Base-by-base conservation (phyloP, 1,284 basidiomycete genomes). In the Sparassis latifolia region DNA sequence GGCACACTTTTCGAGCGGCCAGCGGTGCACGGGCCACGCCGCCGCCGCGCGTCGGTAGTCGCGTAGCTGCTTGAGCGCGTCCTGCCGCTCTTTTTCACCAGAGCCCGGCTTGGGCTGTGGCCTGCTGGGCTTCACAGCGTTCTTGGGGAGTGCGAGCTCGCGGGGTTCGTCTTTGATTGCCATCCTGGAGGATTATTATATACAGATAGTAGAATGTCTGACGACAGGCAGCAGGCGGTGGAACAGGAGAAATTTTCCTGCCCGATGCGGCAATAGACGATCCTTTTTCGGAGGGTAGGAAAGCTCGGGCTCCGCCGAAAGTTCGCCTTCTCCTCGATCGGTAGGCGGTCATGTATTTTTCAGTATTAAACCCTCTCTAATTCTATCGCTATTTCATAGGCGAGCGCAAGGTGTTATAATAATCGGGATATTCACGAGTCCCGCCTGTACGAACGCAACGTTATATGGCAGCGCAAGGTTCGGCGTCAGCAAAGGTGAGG, bases 1-100 rank as follows among this genome's bases (percentile, higher is more conserved):
- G 32, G 59, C 31, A 3, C 63, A 64, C 46, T 65, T 64, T 38
- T 67, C 66, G 30, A 66, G 55, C 7, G 72, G 64, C 62, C 69
- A 67, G 53, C 73, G 60, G 46, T 67, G 62, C 27, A 70, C 50
- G 20, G 60, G 52, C 69, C 69, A 71, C 10, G 68, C 68, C 10
- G 58, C 68, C 12, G 58, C 61, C n/a, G 65, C 66, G 46, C 64
- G 61, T 10, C 63, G 59, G 46, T 58, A 41, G 20, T 61, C 61
- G 0, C 61, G 53, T 32, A 68, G 55, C 28, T 55, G 50, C 45
- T 66, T 62, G 33, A 61, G 51, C 7, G 65, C 65, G 5, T 45
- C 59, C 20, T 53, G 50, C 38, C 56, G 55, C 27, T 57, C 56
- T 41, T 59, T 56, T 7, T 37, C 35, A 7, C 6, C 35, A 9